Conservation (phyloP, 208 protist genomes). For the Crithidia bombi region DNA sequence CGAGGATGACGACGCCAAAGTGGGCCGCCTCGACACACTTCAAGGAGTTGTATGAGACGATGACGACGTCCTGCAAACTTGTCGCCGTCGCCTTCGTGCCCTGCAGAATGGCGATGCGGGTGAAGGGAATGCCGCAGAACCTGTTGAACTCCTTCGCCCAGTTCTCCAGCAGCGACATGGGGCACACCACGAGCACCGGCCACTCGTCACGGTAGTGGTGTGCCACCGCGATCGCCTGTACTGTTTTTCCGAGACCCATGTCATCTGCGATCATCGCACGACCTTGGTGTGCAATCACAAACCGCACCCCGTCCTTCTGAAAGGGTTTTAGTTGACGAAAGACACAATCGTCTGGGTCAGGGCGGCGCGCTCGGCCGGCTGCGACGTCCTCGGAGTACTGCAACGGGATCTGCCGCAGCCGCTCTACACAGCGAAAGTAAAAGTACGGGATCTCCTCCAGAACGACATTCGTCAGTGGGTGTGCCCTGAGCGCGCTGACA, state of each 20-base stretch:
- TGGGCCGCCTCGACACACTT: conserved; percentile 60
- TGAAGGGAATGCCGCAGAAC: conserved; percentile 82
- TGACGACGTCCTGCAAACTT: conserved; percentile 68
- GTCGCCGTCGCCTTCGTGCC: conserved; percentile 48
- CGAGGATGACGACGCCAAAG: conserved; percentile 93
- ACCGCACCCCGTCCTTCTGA: conserved; percentile 82
- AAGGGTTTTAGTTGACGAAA: conserved; percentile 78
- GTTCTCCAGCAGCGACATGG: conserved; percentile 91
- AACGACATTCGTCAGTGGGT: conserved; percentile 26
- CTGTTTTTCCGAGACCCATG: conserved; percentile 97
- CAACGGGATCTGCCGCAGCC: conserved; percentile 36
- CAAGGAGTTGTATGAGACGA: conserved; percentile 84
- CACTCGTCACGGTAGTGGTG: conserved; percentile 93
- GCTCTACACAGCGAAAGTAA: conserved; percentile 77
- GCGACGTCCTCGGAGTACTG: conserved; percentile 48
- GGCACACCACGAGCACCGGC: conserved; percentile 95
- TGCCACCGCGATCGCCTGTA: conserved; percentile 94
- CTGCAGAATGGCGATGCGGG: conserved; percentile 77
- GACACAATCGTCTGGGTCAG: conserved; percentile 69
- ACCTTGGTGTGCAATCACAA: conserved; percentile 76
- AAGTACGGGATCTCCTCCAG: conserved; percentile 80
- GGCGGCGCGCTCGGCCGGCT: conserved; percentile 25
- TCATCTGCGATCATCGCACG: conserved; percentile 95
- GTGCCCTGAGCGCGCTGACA: conserved; percentile 41
- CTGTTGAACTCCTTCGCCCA: conserved; percentile 92